Evolutionary conservation across 306 rosid species (phyloP).

Genomic region (Biancaea sappan): DNA sequence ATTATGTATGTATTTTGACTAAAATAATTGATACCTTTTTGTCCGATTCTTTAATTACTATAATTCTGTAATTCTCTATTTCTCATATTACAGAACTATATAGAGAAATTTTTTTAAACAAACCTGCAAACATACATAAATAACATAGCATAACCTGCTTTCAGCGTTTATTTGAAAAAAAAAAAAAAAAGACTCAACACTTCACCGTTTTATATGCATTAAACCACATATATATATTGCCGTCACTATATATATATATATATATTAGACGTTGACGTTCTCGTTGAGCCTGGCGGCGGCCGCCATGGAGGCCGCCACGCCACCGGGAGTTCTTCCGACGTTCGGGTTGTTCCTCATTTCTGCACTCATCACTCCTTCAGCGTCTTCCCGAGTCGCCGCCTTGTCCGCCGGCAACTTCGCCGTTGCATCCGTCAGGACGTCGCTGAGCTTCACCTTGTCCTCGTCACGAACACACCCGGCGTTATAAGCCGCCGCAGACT

Average conservation of each 20-base stretch:
- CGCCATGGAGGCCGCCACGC: constrained; percentile 67
- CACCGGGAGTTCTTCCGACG: constrained; percentile 49
- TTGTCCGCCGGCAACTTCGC: constrained; percentile 56
- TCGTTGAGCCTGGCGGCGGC: constrained; percentile 75
- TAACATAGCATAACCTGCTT: too few relatives aligned
- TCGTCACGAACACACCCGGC: constrained; percentile 32
- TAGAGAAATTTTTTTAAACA: too few relatives aligned
- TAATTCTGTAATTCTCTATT: too few relatives aligned
- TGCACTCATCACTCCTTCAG: constrained; percentile 60
- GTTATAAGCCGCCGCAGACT: constrained; percentile 64
- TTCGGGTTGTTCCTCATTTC: constrained; percentile 64
- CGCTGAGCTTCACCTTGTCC: constrained; percentile 61
- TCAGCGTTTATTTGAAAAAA: too few relatives aligned
- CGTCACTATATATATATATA: neutral
- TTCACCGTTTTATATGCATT: too few relatives aligned
- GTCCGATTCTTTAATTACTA: too few relatives aligned
- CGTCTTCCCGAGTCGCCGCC: constrained; percentile 57
- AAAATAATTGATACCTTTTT: too few relatives aligned
- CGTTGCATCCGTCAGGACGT: constrained; percentile 55
- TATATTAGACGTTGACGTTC: constrained; percentile 10
- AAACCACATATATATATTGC: neutral
- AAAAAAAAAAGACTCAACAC: too few relatives aligned
- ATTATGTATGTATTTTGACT: too few relatives aligned
- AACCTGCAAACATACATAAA: too few relatives aligned
- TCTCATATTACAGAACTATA: too few relatives aligned